These are phyloP conservation scores for Aspergillus latus DNA, from an alignment of 2,329 filamentous ascomycete genomes.

Conservation along the genomic window DNA sequence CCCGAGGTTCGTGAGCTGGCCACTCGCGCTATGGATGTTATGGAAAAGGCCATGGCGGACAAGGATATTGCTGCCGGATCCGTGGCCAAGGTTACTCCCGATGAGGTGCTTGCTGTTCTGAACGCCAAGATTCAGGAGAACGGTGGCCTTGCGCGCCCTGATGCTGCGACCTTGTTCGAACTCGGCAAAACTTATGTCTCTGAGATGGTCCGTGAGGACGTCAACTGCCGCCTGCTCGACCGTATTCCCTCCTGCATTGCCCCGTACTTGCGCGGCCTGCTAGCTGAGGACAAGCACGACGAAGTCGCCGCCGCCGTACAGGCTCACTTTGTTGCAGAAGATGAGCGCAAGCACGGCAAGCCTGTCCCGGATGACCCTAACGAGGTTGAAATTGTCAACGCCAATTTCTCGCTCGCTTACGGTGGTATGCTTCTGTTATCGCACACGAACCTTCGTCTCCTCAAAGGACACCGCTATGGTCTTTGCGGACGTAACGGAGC, in stretches of 20 bases:
- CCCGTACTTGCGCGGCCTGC: constrained; percentile 73
- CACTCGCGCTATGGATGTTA: constrained; percentile 76
- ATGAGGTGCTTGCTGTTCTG: constrained; percentile 73
- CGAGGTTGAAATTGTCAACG: constrained; percentile 95
- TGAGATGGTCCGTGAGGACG: constrained; percentile 82
- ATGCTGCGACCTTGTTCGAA: constrained; percentile 63
- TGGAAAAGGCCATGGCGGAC: constrained; percentile 86
- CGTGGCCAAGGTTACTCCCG: constrained; percentile 62
- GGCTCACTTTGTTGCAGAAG: constrained; percentile 75
- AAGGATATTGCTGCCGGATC: constrained; percentile 57
- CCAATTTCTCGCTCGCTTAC: constrained; percentile 94
- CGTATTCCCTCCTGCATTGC: constrained; percentile 68
- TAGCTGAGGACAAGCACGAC: constrained; percentile 62
- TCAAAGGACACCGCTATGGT: constrained; percentile 96
- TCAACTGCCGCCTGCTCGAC: constrained; percentile 75
- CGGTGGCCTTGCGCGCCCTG: constrained; percentile 63
- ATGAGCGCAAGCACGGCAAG: constrained; percentile 80
- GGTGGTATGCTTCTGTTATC: constrained; percentile 96
- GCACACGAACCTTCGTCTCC: constrained; percentile 88
- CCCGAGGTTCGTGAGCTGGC: constrained; percentile 93
- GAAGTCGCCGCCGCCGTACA: constrained; percentile 73
- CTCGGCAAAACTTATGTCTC: constrained; percentile 71
- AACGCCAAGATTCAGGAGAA: constrained; percentile 73
- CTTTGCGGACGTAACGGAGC: constrained; percentile 96
- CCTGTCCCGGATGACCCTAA: constrained; percentile 86